Evolutionary conservation across 2,329 filamentous ascomycete genomes (phyloP).

Genomic region (Aspergillus puulaauensis): DNA sequence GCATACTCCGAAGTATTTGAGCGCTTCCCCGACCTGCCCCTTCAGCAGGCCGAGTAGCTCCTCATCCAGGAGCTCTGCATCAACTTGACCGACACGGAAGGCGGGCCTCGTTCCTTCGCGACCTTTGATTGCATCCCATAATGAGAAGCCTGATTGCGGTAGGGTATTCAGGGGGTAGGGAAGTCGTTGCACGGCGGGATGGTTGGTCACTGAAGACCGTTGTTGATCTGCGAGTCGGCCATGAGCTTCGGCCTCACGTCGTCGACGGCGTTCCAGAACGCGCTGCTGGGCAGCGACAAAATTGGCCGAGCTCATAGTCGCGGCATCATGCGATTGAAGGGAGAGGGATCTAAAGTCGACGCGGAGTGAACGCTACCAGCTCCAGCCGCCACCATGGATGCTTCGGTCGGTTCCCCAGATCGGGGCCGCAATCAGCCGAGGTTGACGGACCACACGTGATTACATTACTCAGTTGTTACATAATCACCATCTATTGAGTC

Average conservation of each 20-base stretch:
- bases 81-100: slow-evolving; percentile 92
- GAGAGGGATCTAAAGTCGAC: not conserved
- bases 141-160: slow-evolving; percentile 38
- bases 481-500: not conserved
- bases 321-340: slow-evolving; percentile 30
- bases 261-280: slow-evolving; percentile 75
- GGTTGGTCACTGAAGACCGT: slow-evolving; percentile 50
- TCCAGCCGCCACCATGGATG: slow-evolving; percentile 1
- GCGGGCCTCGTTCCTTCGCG: slow-evolving; percentile 78
- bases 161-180: slow-evolving; percentile 64
- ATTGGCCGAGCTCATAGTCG: slow-evolving; percentile 59
- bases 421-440: slow-evolving; percentile 16
- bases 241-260: slow-evolving; percentile 67
- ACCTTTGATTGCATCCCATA: slow-evolving; percentile 71
- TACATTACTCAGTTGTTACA: not conserved
- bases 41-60: slow-evolving; percentile 85
- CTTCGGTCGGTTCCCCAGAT: slow-evolving; percentile 22
- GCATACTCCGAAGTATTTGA: slow-evolving; percentile 77
- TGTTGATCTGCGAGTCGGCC: slow-evolving; percentile 50
- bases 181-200: slow-evolving; percentile 57
- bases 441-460: slow-evolving; percentile 17
- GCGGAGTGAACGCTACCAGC: not conserved
- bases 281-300: slow-evolving; percentile 90
- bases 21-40: slow-evolving; percentile 78
- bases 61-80: slow-evolving; percentile 91